Evolutionary conservation across 192 early-diverging fungal species (phyloP).

Genomic region (Backusella tarrabulga): DNA sequence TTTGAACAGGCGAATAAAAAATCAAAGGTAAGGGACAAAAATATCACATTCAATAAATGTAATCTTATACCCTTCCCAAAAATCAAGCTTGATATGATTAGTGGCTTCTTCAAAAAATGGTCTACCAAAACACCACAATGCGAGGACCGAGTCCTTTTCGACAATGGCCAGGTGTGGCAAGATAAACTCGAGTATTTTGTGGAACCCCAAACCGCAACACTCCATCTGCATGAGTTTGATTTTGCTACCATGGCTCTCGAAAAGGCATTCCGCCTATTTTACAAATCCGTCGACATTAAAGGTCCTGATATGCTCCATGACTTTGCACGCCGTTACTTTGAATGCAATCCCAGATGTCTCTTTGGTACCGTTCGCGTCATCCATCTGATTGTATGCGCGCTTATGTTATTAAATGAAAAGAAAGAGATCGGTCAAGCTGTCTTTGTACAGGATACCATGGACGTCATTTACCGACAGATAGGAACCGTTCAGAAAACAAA

Average conservation of each 20-base stretch:
- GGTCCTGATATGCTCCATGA: conserved; percentile 90
- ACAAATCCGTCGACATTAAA: conserved; percentile 71
- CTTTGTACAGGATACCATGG: conserved; percentile 72
- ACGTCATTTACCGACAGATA: conserved; percentile 35
- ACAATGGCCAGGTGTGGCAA: not conserved
- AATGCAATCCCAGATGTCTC: conserved; percentile 72
- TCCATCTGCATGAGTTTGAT: conserved; percentile 24
- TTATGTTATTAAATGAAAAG: conserved; percentile 82
- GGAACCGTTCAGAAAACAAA: not conserved
- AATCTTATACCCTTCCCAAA: not conserved
- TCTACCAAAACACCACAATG: not conserved
- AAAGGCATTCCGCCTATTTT: conserved; percentile 49
- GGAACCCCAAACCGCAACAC: not conserved
- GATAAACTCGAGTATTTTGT: not conserved
- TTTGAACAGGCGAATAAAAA: not conserved
- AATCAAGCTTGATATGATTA: not conserved
- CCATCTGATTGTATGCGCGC: conserved; percentile 81
- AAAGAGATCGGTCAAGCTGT: conserved; percentile 72
- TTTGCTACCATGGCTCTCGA: conserved; percentile 22
- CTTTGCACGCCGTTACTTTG: conserved; percentile 76
- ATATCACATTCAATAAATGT: not conserved
- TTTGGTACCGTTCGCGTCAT: conserved; percentile 58
- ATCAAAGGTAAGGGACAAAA: not conserved
- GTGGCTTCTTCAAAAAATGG: not conserved
- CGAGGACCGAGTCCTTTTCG: not conserved